These are phyloP conservation scores for Quercus ilex DNA, from an alignment of 306 rosid species.

Conservation along the genomic window DNA sequence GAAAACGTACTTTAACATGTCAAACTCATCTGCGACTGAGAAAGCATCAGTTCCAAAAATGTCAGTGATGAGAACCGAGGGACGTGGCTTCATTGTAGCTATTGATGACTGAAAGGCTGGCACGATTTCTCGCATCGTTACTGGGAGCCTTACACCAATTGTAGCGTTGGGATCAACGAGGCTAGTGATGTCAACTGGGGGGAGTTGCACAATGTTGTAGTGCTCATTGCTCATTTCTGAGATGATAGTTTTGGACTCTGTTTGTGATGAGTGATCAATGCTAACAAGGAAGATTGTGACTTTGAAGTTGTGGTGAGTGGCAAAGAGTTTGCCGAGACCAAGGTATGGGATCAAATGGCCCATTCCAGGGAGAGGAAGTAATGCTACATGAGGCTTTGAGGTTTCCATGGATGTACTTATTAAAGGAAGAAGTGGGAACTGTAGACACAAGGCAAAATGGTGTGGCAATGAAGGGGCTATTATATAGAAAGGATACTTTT, in stretches of 20 bases:
- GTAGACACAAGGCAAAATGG: too few species aligned
- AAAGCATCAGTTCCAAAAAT: constrained; percentile 40
- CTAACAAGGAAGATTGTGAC: constrained; percentile 38
- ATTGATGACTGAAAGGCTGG: constrained; percentile 12
- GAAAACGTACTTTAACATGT: constrained; percentile 38
- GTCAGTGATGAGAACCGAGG: constrained; percentile 42
- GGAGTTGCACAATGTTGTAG: not conserved
- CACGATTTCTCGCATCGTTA: constrained; percentile 27
- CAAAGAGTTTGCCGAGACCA: constrained; percentile 41
- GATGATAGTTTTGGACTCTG: constrained; percentile 16
- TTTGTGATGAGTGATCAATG: constrained; percentile 18
- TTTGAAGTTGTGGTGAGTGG: constrained; percentile 19
- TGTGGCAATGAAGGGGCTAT: too few species aligned
- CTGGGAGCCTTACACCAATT: not conserved
- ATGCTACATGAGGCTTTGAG: constrained; percentile 25
- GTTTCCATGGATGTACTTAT: constrained; percentile 6
- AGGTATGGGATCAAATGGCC: constrained; percentile 44
- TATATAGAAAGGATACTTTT: too few species aligned
- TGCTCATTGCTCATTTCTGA: not conserved
- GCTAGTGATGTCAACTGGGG: too few species aligned
- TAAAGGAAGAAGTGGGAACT: too few species aligned
- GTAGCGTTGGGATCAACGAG: not conserved
- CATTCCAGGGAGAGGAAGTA: constrained; percentile 7
- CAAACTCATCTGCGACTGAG: constrained; percentile 44
- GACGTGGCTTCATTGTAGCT: constrained; percentile 10